These are phyloP conservation scores for Lagenidium giganteum DNA, from an alignment of 352 stramenopile genomes.

Conservation along the genomic window DNA sequence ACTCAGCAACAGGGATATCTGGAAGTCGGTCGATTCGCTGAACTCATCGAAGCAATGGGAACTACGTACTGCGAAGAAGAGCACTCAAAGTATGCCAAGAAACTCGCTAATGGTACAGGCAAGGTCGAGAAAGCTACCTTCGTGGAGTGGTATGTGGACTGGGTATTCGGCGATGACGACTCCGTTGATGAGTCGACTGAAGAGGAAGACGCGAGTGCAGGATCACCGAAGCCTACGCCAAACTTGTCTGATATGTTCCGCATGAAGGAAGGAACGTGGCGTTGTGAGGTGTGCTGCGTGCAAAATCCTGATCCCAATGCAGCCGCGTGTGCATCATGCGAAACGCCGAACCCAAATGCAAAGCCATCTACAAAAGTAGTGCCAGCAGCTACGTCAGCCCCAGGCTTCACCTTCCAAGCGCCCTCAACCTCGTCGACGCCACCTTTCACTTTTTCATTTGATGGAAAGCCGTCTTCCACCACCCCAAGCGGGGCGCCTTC, in stretches of 20 bases:
- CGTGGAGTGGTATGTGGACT: slow-evolving; percentile 21
- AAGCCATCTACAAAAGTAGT: too few relatives aligned
- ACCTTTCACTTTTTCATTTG: too few relatives aligned
- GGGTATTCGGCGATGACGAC: slow-evolving; percentile 28
- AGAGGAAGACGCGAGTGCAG: slow-evolving; percentile 1
- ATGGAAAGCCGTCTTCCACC: too few relatives aligned
- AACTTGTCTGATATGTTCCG: slow-evolving; percentile 17
- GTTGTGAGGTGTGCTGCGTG: slow-evolving; percentile 23
- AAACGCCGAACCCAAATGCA: slow-evolving; percentile 22
- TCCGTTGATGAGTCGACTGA: slow-evolving; percentile 29
- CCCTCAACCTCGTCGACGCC: too few relatives aligned
- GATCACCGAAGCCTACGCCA: not conserved
- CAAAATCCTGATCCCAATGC: slow-evolving; percentile 14
- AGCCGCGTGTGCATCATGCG: slow-evolving; percentile 23
- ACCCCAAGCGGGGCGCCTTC: too few relatives aligned
- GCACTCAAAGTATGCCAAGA: slow-evolving; percentile 10
- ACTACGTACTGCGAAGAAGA: slow-evolving; percentile 20
- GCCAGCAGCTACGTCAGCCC: too few relatives aligned
- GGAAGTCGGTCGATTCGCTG: slow-evolving; percentile 9
- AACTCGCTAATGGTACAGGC: slow-evolving; percentile 7
- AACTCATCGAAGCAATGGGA: slow-evolving; percentile 16
- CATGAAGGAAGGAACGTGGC: slow-evolving; percentile 23
- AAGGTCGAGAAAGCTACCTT: slow-evolving; percentile 15
- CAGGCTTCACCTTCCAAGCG: too few relatives aligned
- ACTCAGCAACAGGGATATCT: slow-evolving; percentile 6